Percentiles rank a stretch among this genome's conserved stretches.
These are phyloP conservation scores for Acmispon strigosus DNA, from an alignment of 306 rosid species.

Conservation along the genomic window DNA sequence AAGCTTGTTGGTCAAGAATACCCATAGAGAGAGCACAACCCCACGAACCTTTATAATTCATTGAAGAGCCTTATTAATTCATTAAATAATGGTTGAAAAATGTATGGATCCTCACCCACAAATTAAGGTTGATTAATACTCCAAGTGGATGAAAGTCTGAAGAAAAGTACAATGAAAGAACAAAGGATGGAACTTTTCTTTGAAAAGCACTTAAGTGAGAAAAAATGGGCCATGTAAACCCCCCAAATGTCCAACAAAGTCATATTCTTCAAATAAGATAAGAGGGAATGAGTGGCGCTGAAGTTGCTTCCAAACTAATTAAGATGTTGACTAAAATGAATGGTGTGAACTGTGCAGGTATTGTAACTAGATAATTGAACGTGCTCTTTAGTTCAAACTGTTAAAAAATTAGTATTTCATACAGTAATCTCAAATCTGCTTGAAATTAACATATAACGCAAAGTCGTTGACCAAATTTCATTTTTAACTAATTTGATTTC, in stretches of 20 bases:
- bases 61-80: background rate
- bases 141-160: background rate
- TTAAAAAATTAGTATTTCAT: background rate
- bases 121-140: background rate
- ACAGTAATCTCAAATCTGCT: background rate
- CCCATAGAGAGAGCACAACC: background rate
- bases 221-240: slow-evolving; percentile 30
- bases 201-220: slow-evolving; percentile 15
- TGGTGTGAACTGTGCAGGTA: background rate
- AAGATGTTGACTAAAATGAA: slow-evolving; percentile 9
- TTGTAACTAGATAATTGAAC: background rate
- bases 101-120: background rate
- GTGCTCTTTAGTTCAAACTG: background rate
- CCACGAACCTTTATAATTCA: background rate
- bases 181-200: slow-evolving; percentile 9
- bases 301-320: slow-evolving; percentile 37
- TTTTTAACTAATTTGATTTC: slow-evolving; percentile 5
- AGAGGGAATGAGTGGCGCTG: slow-evolving; percentile 29
- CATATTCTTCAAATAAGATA: slow-evolving; percentile 26
- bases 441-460: background rate
- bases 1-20: slow-evolving; percentile 25
- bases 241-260: slow-evolving; percentile 22
- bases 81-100: background rate
- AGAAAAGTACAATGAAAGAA: slow-evolving; percentile 14
- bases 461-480: slow-evolving; percentile 36